phyloP scores from a whole-genome alignment of 2,329 filamentous ascomycete species.

The Colletotrichum lindemuthianum region DNA sequence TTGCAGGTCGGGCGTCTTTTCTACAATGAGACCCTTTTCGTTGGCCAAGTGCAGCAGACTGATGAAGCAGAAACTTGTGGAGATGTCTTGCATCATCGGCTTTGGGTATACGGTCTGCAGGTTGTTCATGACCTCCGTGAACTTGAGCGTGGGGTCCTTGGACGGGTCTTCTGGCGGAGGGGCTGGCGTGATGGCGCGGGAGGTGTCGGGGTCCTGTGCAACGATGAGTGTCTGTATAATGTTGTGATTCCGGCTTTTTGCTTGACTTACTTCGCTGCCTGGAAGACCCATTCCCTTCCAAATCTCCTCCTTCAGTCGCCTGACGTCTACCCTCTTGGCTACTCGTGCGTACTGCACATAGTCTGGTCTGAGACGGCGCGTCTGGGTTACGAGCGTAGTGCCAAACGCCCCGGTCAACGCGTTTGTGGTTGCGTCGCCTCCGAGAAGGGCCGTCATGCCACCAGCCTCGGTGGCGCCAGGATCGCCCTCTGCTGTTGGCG shows the following conservation, averaged over 20 bases:
- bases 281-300: constrained; percentile 72
- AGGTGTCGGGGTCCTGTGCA: constrained; percentile 29
- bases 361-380: constrained; percentile 70
- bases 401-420: constrained; percentile 64
- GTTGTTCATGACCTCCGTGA: constrained; percentile 91
- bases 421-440: constrained; percentile 60
- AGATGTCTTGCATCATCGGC: constrained; percentile 90
- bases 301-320: constrained; percentile 74
- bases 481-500: constrained; percentile 68
- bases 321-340: constrained; percentile 77
- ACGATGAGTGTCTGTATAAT: not conserved
- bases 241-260: not conserved
- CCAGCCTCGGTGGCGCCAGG: constrained; percentile 56
- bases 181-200: constrained; percentile 37
- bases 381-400: constrained; percentile 74
- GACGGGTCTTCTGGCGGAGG: constrained; percentile 43
- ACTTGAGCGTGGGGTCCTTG: constrained; percentile 73
- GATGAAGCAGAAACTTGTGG: constrained; percentile 93
- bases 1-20: constrained; percentile 66
- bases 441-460: constrained; percentile 61
- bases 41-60: constrained; percentile 91
- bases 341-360: constrained; percentile 77
- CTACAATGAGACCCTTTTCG: constrained; percentile 86
- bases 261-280: constrained; percentile 53
- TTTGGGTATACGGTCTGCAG: constrained; percentile 88